A percentile compares a stretch with the other conserved stretches of the same genome.
Conservation (phyloP, 306 rosid genomes). For the Trifolium fragiferum region DNA sequence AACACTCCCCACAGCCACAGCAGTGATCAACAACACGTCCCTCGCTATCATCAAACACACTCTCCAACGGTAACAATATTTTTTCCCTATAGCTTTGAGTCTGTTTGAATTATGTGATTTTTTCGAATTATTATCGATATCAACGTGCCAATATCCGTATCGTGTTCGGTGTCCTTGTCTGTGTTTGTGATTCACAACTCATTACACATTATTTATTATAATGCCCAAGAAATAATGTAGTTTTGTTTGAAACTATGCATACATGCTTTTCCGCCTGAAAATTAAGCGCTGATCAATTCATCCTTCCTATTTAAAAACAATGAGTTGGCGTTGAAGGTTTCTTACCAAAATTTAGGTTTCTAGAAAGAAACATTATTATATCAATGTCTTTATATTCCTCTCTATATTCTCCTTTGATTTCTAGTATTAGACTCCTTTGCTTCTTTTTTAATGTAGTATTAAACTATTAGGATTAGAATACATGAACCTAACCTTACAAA, state of each 20-base stretch:
- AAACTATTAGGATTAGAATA: too few species aligned
- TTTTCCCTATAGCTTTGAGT: too few species aligned
- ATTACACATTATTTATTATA: too few species aligned
- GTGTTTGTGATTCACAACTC: too few species aligned
- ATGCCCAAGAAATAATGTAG: too few species aligned
- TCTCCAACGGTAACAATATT: constrained; percentile 76
- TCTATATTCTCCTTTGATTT: background rate
- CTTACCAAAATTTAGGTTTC: background rate
- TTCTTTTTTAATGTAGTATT: background rate
- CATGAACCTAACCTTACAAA: background rate
- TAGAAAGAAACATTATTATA: background rate
- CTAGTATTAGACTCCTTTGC: background rate
- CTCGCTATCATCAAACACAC: constrained; percentile 62
- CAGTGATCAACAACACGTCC: constrained; percentile 54
- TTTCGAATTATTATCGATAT: too few species aligned
- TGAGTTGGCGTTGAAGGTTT: background rate
- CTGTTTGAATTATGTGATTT: too few species aligned
- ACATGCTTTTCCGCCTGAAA: background rate
- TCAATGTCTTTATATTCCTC: background rate
- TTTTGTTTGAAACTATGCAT: too few species aligned
- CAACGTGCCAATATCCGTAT: too few species aligned
- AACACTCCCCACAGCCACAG: constrained; percentile 44
- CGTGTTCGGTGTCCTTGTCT: too few species aligned
- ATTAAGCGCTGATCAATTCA: background rate
- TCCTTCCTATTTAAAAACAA: background rate